Conservation (phyloP, 192 early-diverging fungal genomes). For the Chytriomyces hyalinus region DNA sequence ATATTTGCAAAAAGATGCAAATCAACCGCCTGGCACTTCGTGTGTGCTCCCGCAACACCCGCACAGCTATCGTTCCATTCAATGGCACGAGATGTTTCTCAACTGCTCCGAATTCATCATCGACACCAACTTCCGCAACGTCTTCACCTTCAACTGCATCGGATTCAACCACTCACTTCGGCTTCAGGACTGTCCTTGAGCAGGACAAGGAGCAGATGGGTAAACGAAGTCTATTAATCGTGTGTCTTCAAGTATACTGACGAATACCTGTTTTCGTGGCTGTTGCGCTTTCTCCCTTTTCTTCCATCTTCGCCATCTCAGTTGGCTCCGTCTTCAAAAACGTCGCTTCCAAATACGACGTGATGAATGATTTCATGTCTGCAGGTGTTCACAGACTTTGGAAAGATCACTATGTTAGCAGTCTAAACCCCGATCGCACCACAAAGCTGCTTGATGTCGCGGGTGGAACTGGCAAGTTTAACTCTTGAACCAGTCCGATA, state of each 20-base stretch:
- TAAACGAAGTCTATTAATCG: slow-evolving; percentile 35
- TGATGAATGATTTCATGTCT: slow-evolving; percentile 98
- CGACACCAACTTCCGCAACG: neutral
- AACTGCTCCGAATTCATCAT: neutral
- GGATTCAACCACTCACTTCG: slow-evolving; percentile 77
- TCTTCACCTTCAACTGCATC: slow-evolving; percentile 1
- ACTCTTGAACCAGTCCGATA: neutral
- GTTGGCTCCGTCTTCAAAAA: slow-evolving; percentile 91
- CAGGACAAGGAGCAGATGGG: slow-evolving; percentile 86
- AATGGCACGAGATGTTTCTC: no score
- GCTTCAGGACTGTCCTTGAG: slow-evolving; percentile 86
- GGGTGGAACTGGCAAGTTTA: slow-evolving; percentile 84
- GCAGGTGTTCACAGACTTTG: slow-evolving; percentile 92
- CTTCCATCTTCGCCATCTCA: slow-evolving; percentile 38
- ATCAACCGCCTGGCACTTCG: no score
- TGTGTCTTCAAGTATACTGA: neutral
- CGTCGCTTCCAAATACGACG: slow-evolving; percentile 94
- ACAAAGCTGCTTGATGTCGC: slow-evolving; percentile 94
- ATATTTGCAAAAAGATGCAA: no score
- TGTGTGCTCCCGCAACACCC: no score
- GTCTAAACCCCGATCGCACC: slow-evolving; percentile 77
- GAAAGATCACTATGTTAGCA: slow-evolving; percentile 93
- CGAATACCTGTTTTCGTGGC: neutral
- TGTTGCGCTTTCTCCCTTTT: slow-evolving; percentile 6
- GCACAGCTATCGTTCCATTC: no score